Conservation (phyloP, 352 stramenopile species). For the Phytophthora europaea region DNA sequence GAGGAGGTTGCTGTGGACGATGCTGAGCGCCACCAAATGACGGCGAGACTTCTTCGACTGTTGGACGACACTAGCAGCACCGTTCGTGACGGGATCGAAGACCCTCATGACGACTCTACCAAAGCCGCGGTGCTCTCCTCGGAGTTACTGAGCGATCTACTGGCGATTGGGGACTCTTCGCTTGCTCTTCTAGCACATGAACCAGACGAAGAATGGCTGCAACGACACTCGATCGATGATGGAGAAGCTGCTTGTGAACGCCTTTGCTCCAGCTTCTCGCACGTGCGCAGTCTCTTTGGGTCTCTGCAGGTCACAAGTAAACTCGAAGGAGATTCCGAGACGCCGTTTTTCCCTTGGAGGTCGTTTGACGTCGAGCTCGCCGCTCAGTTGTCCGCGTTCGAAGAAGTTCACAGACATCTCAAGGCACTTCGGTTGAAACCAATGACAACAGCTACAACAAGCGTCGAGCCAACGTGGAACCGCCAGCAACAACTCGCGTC, state of each 20-base stretch:
- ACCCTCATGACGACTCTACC: background rate
- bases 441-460: background rate
- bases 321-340: background rate
- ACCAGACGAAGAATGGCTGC: conserved; percentile 10
- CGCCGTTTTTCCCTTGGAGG: conserved; percentile 35
- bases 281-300: conserved; percentile 11
- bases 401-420: conserved; percentile 8
- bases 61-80: background rate
- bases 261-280: conserved; percentile 17
- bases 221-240: conserved; percentile 3
- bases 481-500: conserved; percentile 16
- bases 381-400: conserved; percentile 24
- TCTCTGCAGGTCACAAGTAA: conserved; percentile 9
- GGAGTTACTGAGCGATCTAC: conserved; percentile 39
- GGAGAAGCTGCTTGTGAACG: conserved; percentile 8
- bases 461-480: background rate
- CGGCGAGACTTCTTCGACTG: conserved; percentile 12
- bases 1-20: background rate
- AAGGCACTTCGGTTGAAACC: background rate
- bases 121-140: conserved; percentile 18
- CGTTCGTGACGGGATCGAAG: background rate
- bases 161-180: conserved; percentile 19
- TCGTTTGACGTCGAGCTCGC: conserved; percentile 28
- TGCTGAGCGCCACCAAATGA: conserved; percentile 18
- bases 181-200: background rate